Base-by-base conservation (phyloP, 176 grass and related monocot species). In the Poa annua region DNA sequence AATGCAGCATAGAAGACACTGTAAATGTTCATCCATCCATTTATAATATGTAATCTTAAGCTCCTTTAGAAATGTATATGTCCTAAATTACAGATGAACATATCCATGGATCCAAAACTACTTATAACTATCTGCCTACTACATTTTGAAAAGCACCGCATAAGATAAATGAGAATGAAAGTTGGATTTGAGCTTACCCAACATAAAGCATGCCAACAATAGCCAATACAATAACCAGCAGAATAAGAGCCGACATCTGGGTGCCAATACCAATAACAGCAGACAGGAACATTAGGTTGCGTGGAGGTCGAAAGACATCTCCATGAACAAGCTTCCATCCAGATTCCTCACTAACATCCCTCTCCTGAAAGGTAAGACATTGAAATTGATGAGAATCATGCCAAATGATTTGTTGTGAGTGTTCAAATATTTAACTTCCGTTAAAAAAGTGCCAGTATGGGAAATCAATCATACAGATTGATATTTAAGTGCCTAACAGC, bases 291-390 rank as follows among this genome's bases (percentile, higher is more conserved):
- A 86, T 78, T 34, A 96, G 50, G 63, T 76, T 85, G 33, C 66
- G 50, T 66, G 96, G 87, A 45, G 96, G 89, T 11, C 96, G 91
- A 84, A 99, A 99, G 68, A 99, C 93, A 93, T 99, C 96, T 82
- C 96, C 96, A 81, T 99, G 96, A 56, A 99, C 93, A 90, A 99
- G 89, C 85, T 99, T 99, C 96, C 96, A 99, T 67, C 96, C 96
- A 36, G 96, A 96, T 93, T 99, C 96, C 82, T 99, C 96, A 81
- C 77, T 96, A 82, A 94, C 96, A 92, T 99, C 96, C 88, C 96
- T 85, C 76, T 99, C 96, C 96, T 99, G 80, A 83, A 88, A 76
- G 17, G 8, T 25, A 78, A 3, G 44, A 7, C 32, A 76, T 50
- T 65, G 44, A 66, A 41, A 53, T 3, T 44, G 7, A 75, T 64